These are phyloP conservation scores for Ophiocordyceps unilateralis DNA, from an alignment of 2,329 filamentous ascomycete genomes.

Conservation along the genomic window DNA sequence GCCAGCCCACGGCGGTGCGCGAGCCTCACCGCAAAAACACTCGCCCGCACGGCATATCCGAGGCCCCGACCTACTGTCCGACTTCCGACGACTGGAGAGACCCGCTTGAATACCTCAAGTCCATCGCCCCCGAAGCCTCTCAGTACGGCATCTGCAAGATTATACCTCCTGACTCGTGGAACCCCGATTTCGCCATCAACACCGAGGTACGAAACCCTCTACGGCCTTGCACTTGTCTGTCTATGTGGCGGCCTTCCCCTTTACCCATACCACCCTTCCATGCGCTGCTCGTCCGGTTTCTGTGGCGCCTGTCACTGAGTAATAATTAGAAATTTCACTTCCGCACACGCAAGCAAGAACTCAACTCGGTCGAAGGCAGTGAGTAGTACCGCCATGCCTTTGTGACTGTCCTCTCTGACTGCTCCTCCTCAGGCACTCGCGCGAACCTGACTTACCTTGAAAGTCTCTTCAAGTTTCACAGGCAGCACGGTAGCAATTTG, in stretches of 20 bases:
- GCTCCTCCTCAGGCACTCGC: conserved; percentile 53
- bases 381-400: conserved; percentile 19
- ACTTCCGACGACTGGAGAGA: conserved; percentile 91
- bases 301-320: no score
- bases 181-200: conserved; percentile 88
- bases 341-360: conserved; percentile 82
- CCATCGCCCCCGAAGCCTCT: conserved; percentile 70
- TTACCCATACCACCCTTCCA: no score
- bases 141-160: conserved; percentile 92
- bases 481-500: conserved; percentile 84
- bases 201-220: conserved; percentile 50
- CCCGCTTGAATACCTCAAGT: conserved; percentile 82
- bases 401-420: conserved; percentile 1
- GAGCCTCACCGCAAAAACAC: conserved; percentile 62
- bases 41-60: conserved; percentile 68
- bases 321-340: conserved; percentile 74
- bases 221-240: background rate
- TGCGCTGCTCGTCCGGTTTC: no score
- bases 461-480: conserved; percentile 89
- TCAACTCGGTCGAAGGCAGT: conserved; percentile 98
- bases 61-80: conserved; percentile 80
- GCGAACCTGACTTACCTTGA: conserved; percentile 94
- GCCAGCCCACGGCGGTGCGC: conserved; percentile 58
- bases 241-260: no score
- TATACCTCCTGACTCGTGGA: conserved; percentile 85